Evolutionary conservation across 768 basidiomycete species (phyloP), one percentile per base, ranked within the genome.

Genomic region (Atractiella rhizophila): DNA sequence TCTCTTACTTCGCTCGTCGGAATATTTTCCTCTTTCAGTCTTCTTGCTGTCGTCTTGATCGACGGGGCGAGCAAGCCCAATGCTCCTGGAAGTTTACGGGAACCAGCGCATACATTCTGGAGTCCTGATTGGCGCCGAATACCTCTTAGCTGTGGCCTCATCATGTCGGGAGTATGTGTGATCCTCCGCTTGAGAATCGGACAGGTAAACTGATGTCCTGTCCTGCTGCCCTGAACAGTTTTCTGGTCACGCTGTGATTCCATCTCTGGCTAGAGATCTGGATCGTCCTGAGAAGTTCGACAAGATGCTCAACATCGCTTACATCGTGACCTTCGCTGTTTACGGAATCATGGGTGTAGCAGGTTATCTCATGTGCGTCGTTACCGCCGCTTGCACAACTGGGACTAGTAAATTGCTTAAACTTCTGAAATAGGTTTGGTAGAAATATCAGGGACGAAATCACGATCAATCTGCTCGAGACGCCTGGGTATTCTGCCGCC

Each of bases 331-430:
- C 0, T 47, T 75, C 1, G 59, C 63, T 27, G 60, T 78, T 23
- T 65, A 64, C 23, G 56, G 62, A 25, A 36, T 74, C 10, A 73
- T 83, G 23, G 82, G 76, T 4, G 69, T 67, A 33, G 72, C 71
- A 16, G 88, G 86, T 1, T 94, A 91, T 51, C 57, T 79, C 16
- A 96, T 96, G 88, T 85, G 82, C 54, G 82, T n/a, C 33, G 26
- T 35, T 27, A 37, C 20, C 18, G 35, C 40, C 20, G 1, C n/a
- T 45, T 48, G 15, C 41, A 34, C 39, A 21, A 33, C 45, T 29
- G 31, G 16, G 27, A 8, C 30, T 13, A 0, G 31, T 0, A 28
- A 13, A 7, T 51, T 6, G 18, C 26, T 25, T 24, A 10, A 2
- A 18, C 21, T 11, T 1, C 35, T 1, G 5, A 6, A 8, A 1